These are phyloP conservation scores for Heterobasidion annosum DNA, from an alignment of 1,284 basidiomycete species.

Conservation along the genomic window DNA sequence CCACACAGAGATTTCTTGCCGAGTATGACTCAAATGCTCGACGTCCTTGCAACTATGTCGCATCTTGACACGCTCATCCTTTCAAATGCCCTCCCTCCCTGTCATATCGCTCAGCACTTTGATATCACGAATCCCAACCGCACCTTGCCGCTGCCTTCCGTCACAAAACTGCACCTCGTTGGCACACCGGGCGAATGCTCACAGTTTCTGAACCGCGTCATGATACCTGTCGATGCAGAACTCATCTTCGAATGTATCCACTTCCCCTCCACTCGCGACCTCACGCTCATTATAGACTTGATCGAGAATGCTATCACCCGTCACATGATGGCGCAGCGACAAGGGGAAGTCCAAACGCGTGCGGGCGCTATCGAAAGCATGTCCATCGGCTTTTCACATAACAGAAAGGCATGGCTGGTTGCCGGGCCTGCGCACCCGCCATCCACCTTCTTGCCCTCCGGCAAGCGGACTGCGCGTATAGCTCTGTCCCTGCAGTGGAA, in stretches of 20 bases:
- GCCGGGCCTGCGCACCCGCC: background rate
- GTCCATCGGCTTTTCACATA: background rate
- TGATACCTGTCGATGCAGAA: background rate
- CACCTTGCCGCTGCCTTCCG: background rate
- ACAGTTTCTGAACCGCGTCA: background rate
- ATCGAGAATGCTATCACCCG: background rate
- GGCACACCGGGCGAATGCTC: background rate
- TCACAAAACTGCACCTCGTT: background rate
- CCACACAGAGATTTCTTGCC: background rate
- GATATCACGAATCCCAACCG: background rate
- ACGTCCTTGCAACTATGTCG: background rate
- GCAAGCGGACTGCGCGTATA: too few species aligned
- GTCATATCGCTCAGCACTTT: background rate
- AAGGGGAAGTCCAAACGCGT: background rate
- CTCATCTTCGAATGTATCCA: background rate
- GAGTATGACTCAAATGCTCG: background rate
- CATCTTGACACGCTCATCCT: conserved; percentile 1
- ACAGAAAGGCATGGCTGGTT: background rate
- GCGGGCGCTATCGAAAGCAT: background rate
- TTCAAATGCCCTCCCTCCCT: background rate
- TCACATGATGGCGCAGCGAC: background rate
- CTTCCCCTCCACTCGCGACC: background rate
- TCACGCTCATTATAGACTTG: background rate
- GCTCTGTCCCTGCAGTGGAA: too few species aligned
- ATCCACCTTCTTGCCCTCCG: too few species aligned